A percentile compares a stretch with the other conserved stretches of the same genome.
phyloP scores from a whole-genome alignment of 1,139 yeast species.

The Zhuliangozyma blackwelliae region DNA sequence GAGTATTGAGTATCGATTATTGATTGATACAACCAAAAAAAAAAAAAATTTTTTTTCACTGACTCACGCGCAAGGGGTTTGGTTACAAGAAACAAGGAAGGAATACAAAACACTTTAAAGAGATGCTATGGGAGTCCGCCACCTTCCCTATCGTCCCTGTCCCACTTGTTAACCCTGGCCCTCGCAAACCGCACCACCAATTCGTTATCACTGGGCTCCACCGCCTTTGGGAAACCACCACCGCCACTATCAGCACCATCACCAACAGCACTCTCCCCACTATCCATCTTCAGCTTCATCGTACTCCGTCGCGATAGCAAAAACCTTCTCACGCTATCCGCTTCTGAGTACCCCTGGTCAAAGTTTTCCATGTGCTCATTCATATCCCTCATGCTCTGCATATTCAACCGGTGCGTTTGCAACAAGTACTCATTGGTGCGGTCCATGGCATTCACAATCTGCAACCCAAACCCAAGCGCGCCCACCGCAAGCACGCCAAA shows the following conservation, averaged over 20 bases:
- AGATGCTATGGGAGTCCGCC: too few species aligned
- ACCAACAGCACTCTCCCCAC: conserved; percentile 10
- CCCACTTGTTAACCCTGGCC: conserved; percentile 20
- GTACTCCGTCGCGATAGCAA: conserved; percentile 53
- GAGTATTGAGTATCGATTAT: too few species aligned
- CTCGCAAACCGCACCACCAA: conserved; percentile 32
- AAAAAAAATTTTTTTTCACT: too few species aligned
- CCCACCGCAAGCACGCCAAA: conserved; percentile 39
- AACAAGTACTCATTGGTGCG: conserved; percentile 27
- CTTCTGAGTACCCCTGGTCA: conserved; percentile 34
- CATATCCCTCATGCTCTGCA: conserved; percentile 45
- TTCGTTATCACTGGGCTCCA: conserved; percentile 24
- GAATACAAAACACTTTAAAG: too few species aligned
- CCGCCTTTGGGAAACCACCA: conserved; percentile 8
- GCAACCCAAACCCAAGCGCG: conserved; percentile 38
- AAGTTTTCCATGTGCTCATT: conserved; percentile 48
- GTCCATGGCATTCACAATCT: conserved; percentile 41
- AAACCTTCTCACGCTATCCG: conserved; percentile 50
- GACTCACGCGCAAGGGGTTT: too few species aligned
- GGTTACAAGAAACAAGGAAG: too few species aligned
- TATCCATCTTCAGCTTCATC: conserved; percentile 17
- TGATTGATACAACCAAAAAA: too few species aligned
- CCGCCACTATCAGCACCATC: not conserved
- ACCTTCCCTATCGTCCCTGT: conserved; percentile 4
- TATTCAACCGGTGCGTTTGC: conserved; percentile 32